Base-by-base conservation (phyloP, 495 filamentous ascomycete genomes). In the Neurospora sublineolata region DNA sequence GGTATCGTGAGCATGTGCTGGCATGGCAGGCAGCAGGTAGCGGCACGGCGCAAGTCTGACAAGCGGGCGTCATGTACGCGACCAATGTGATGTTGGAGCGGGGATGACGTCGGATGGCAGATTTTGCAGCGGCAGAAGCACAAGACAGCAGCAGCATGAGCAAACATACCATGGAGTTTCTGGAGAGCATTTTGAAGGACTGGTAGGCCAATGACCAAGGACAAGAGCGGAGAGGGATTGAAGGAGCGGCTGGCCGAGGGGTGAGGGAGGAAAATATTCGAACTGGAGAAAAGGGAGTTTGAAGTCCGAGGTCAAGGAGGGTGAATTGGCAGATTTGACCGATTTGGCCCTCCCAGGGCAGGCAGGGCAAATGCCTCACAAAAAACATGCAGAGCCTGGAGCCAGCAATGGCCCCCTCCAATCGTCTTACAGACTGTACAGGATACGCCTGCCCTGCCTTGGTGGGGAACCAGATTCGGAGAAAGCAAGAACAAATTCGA, bases 181-280 rank as follows among this genome's bases (percentile, higher is more conserved):
- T 83, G 79, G 87, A 87, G 78, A 90, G 82, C 89, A 91, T 91
- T 68, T 74, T 86, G 80, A 70, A 58, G 70, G 42, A 75, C 78
- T 75, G 77, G 70, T 67, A 64, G 30, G 71, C 72, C 75, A 68
- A 73, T 64, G 70, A 72, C 73, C 68, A 42, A 64, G 68, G 68
- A 67, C 46, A 52, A n/a, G 64, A 69, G 46, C 69, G 71, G 69
- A 46, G 64, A 58, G n/a, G 37, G 58, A 33, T 68, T 39, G 58
- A 71, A 67, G 38, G 46, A 42, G 68, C 23, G 68, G 37, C 44
- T n/a, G 58, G 68, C 68, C 27, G 37, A 36, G 11, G 42, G 36
- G 68, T 36, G 68, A 38, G 73, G 58, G 33, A 67, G 69, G 67
- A 70, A 60, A 46, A 69, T 73, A 70, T 71, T 52, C 44, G 44